Evolutionary conservation across 2,329 filamentous ascomycete genomes (phyloP), one percentile per base, ranked within the genome.

Genomic region (Endoconidiophora polonica): DNA sequence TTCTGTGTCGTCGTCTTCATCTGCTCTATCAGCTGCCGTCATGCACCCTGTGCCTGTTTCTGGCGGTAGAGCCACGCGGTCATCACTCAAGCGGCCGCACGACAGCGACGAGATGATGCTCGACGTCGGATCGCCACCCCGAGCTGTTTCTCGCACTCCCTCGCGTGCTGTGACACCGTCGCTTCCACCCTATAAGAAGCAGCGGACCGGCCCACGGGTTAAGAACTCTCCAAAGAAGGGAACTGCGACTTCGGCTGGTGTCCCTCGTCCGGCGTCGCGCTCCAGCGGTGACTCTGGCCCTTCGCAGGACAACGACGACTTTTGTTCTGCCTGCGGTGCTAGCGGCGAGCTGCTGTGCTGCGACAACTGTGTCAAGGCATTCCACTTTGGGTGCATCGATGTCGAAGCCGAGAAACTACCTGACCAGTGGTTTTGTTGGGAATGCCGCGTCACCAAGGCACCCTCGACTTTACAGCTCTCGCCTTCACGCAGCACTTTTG

Each of bases 261-360:
- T 84, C 61, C 74, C 81, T 60, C 76, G 77, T 59, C 66, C 70
- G 57, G 72, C 72, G 67, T 78, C 77, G 23, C 40, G 49, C 18
- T 40, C 39, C 6, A 49, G 45, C 5, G 38, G 20, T 12, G 52
- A 49, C 16, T 10, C 33, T 7, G 46, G 39, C 9, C 24, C 39
- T 57, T 70, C 71, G 52, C 70, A 74, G 69, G 82, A 94, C 55
- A 94, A 94, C 63, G 86, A 91, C 63, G 90, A 96, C 63, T 82
- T 83, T 60, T 98, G 90, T 68, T 81, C 81, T 54, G 79, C 86
- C 43, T 98, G 91, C 66, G 78, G 81, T 59, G 83, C 83, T 55
- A 83, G 78, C 57, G 90, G 90, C 52, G 79, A 86, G 57, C 75
- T 98, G 55, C 74, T 96, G 56, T 95, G 88, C 66, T 98, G 91